A percentile compares a stretch with the other conserved stretches of the same genome.
Evolutionary conservation across 768 basidiomycete species (phyloP).

Genomic region (Suillus brevipes): DNA sequence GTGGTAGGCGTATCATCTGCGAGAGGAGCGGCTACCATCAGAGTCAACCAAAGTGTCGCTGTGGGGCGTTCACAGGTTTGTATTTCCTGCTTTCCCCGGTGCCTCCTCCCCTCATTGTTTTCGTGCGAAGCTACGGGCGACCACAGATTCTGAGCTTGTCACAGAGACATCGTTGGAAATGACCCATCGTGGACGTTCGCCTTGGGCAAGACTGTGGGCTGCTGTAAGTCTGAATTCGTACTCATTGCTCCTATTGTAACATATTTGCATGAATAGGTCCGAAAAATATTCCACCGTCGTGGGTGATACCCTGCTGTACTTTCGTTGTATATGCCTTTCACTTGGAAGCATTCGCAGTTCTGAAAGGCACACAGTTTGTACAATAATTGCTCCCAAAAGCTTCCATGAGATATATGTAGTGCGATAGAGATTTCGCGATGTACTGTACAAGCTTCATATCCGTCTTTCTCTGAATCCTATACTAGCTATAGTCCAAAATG

Average conservation of each 20-base stretch:
- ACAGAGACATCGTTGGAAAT: not conserved
- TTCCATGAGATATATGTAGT: not conserved
- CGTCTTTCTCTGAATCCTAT: not conserved
- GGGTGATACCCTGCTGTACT: not conserved
- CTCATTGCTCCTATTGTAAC: not conserved
- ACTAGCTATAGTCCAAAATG: constrained; percentile 8
- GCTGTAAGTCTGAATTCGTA: not conserved
- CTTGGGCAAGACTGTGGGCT: not conserved
- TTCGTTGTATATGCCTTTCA: not conserved
- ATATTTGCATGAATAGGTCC: not conserved
- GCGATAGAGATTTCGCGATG: not conserved
- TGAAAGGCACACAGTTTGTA: not conserved
- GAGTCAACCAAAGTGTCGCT: not conserved
- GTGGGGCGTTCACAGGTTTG: not conserved
- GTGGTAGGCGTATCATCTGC: not conserved
- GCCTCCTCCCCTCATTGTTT: not conserved
- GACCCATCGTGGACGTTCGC: not conserved
- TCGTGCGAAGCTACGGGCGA: not conserved
- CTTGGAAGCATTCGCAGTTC: not conserved
- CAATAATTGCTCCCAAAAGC: not conserved
- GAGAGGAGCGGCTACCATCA: not conserved
- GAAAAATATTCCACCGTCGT: not conserved
- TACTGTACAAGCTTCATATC: not conserved
- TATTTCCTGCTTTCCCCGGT: not conserved
- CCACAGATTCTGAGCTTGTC: not conserved